Conservation (phyloP, 768 basidiomycete genomes). For the Lactarius psammicola region DNA sequence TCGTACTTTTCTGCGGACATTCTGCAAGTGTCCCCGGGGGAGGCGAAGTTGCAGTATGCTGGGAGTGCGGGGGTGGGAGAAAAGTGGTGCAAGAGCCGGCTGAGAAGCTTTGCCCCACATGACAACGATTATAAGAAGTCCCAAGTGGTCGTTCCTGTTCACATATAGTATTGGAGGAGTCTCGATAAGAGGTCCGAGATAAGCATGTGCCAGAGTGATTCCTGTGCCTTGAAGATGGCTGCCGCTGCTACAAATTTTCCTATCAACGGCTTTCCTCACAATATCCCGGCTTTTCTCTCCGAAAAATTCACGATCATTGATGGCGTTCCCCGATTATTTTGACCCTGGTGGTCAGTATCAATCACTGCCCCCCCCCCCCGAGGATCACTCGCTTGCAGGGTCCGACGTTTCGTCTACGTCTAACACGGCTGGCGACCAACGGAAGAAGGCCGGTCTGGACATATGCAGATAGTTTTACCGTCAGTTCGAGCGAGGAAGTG, state of each 20-base stretch:
- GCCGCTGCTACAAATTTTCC: neutral
- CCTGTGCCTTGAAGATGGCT: neutral
- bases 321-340: too few species aligned
- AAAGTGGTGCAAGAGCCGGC: neutral
- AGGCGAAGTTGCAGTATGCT: neutral
- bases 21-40: neutral
- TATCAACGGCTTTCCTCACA: neutral
- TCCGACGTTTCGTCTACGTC: neutral
- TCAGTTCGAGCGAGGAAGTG: too few species aligned
- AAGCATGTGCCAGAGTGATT: neutral
- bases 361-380: too few species aligned
- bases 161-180: neutral
- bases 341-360: too few species aligned
- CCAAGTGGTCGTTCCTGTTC: neutral
- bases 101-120: neutral
- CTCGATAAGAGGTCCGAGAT: neutral
- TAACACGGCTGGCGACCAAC: too few species aligned
- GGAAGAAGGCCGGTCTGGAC: neutral
- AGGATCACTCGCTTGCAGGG: neutral
- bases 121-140: neutral
- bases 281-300: too few species aligned
- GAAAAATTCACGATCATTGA: too few species aligned
- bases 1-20: constrained; percentile 14
- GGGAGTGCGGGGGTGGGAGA: neutral
- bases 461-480: too few species aligned